Evolutionary conservation across 306 rosid genomes (phyloP).

Genomic region (Prunus davidiana): DNA sequence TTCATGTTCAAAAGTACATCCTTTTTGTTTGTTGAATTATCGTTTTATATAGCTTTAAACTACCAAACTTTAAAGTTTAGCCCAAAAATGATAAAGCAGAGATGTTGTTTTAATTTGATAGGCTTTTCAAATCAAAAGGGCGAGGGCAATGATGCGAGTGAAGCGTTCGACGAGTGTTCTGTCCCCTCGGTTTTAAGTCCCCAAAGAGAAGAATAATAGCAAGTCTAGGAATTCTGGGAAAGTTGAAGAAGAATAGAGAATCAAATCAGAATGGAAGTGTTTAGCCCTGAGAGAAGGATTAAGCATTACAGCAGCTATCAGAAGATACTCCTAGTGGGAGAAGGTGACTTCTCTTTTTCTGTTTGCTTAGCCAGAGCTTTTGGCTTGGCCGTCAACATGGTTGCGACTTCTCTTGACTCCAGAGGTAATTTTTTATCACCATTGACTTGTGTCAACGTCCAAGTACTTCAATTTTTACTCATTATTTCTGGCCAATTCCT

Average conservation of each 20-base stretch:
- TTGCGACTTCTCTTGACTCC: slow-evolving; percentile 19
- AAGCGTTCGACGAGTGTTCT: too few species aligned
- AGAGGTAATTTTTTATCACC: not conserved
- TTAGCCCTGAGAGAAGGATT: not conserved
- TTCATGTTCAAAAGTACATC: too few species aligned
- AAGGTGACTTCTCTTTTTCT: slow-evolving; percentile 25
- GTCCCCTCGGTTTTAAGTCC: not conserved
- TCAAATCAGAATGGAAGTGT: not conserved
- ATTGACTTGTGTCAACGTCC: not conserved
- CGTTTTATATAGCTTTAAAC: too few species aligned
- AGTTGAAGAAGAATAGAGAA: not conserved
- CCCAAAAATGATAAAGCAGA: too few species aligned
- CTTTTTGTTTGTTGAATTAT: too few species aligned
- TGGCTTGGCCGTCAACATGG: not conserved
- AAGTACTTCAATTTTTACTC: not conserved
- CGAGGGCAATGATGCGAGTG: too few species aligned
- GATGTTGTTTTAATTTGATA: too few species aligned
- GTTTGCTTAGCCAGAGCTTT: slow-evolving; percentile 13
- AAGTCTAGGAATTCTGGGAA: not conserved
- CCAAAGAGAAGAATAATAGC: not conserved
- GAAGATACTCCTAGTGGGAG: slow-evolving; percentile 11
- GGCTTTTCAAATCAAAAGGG: too few species aligned
- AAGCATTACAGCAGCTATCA: slow-evolving; percentile 6
- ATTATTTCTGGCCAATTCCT: not conserved
- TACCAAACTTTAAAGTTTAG: too few species aligned